These are phyloP conservation scores for Nothophoma quercina DNA, from an alignment of 2,329 filamentous ascomycete genomes.

Conservation along the genomic window DNA sequence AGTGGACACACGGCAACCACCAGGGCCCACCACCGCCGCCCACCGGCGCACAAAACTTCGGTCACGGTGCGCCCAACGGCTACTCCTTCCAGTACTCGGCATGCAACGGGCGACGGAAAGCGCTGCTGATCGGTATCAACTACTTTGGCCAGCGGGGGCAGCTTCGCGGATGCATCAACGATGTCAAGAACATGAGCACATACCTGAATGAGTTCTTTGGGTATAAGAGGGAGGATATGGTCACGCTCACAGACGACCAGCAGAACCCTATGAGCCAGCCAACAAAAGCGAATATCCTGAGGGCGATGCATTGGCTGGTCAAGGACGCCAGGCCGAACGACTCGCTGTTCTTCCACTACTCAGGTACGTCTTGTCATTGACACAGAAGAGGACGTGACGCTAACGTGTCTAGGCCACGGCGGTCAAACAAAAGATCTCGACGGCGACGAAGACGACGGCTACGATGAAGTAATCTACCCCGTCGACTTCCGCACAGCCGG, in stretches of 20 bases:
- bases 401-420: constrained; percentile 66
- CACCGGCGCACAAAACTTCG: constrained; percentile 56
- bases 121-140: constrained; percentile 92
- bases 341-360: constrained; percentile 97
- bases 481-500: constrained; percentile 82
- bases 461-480: constrained; percentile 84
- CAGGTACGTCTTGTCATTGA: constrained; percentile 64
- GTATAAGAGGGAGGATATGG: constrained; percentile 96
- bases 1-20: constrained; percentile 61
- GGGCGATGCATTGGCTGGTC: constrained; percentile 97
- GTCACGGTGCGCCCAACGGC: constrained; percentile 77
- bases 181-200: constrained; percentile 94
- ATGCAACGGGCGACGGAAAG: constrained; percentile 88
- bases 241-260: constrained; percentile 93
- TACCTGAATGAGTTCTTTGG: constrained; percentile 90
- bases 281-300: constrained; percentile 91
- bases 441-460: constrained; percentile 81
- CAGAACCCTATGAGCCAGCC: constrained; percentile 97
- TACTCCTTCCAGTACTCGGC: constrained; percentile 92
- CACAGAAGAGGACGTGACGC: neutral
- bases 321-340: constrained; percentile 93
- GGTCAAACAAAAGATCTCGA: constrained; percentile 83
- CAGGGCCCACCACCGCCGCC: constrained; percentile 72
- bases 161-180: constrained; percentile 93
- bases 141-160: constrained; percentile 94